Percentiles rank a stretch among this genome's conserved stretches.
Evolutionary conservation across 768 basidiomycete species (phyloP).

Genomic region (Leucosporidium scottii): DNA sequence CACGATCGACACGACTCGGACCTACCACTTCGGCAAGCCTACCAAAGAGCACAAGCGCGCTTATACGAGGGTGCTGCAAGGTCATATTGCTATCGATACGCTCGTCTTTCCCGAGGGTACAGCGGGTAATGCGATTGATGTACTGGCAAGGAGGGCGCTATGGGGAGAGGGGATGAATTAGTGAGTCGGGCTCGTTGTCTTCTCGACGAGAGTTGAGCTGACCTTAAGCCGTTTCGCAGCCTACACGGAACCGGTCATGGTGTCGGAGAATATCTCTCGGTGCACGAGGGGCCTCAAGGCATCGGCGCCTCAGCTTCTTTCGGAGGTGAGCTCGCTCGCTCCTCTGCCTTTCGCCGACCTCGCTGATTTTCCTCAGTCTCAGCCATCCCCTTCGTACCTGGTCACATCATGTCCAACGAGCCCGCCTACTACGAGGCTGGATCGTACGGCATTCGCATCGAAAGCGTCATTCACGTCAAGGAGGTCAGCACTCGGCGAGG

Average conservation of each 20-base stretch:
- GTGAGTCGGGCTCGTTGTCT: neutral
- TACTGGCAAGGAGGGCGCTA: constrained; percentile 26
- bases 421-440: constrained; percentile 57
- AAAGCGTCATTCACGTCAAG: constrained; percentile 72
- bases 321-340: neutral
- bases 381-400: constrained; percentile 57
- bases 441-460: constrained; percentile 84
- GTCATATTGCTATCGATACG: constrained; percentile 90
- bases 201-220: neutral
- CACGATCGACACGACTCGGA: constrained; percentile 58
- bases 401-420: constrained; percentile 88
- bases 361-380: neutral
- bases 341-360: neutral
- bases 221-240: neutral
- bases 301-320: constrained; percentile 1
- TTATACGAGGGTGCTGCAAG: constrained; percentile 90
- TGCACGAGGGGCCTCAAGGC: constrained; percentile 38
- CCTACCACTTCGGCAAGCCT: constrained; percentile 79
- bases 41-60: constrained; percentile 80
- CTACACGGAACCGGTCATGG: constrained; percentile 91
- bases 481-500: constrained; percentile 55
- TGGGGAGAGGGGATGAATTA: constrained; percentile 36
- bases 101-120: constrained; percentile 88
- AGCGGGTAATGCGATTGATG: constrained; percentile 49
- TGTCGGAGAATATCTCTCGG: constrained; percentile 67